Base-by-base conservation (phyloP, 176 grass and related monocot genomes). In the Rhynchospora breviuscula region DNA sequence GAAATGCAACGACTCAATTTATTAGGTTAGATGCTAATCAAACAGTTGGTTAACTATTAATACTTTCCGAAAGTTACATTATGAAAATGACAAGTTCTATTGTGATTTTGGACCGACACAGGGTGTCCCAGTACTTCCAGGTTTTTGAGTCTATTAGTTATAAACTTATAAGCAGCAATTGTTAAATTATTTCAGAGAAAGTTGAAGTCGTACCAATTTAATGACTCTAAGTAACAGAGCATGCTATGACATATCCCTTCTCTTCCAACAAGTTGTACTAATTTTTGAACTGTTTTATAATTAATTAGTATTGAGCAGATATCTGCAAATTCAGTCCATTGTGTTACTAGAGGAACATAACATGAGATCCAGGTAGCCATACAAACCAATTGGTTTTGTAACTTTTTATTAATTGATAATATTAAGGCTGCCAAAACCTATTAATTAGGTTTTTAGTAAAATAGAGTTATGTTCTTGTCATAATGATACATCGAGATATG, bases 41-140 rank as follows among this genome's bases (percentile, higher is more conserved):
- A 72, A 22, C n/a, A 23, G n/a, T 73, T 49, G 8, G 21, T 43
- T 44, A 45, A 73, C 3, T 48, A 12, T 49, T n/a, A 45, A 19
- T 51, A 23, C 45, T 74, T 23, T 14, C 8, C 5, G 44, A 74
- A 74, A 74, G 70, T 52, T 49, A 52, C 70, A 74, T 9, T 51
- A 75, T 51, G 70, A 75, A 74, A 75, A 75, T 52, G 70, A 52
- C 69, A 51, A 49, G n/a, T 73, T 73, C 5, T 40, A 23, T 10
- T 73, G 13, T 25, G 10, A 74, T 74, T 74, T 25, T 74, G 10
- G 10, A 46, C 70, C 70, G 70, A 74, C 45, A 13, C 2, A 7
- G 47, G 5, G 2, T 75, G 21, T 26, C 47, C 21, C 9, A 22
- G 15, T 26, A 23, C 46, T 15, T 17, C 1, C 64, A 67, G 31